Evolutionary conservation across 139 green algal genomes (phyloP), one percentile per base, ranked within the genome.

Genomic region (Tetradesmus lagerheimii): DNA sequence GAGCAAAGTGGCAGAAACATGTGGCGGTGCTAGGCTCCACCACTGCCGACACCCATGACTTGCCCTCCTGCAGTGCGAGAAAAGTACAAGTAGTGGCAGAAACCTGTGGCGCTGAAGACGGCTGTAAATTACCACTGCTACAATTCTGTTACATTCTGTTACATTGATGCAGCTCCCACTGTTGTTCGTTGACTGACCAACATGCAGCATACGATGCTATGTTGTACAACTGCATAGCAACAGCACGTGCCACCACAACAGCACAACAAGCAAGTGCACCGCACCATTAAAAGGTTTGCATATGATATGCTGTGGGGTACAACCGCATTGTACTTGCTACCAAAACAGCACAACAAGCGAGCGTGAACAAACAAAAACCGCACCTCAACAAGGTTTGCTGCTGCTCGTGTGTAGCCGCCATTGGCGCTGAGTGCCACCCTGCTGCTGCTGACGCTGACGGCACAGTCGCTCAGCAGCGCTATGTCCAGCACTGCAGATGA

Each of bases 391-490:
- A 89, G n/a, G 27, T 41, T 83, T 71, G 66, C 66, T 47, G 67
- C 84, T 83, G 66, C 66, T 39, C 39, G 23, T 31, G 39, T 80
- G 84, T 43, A 89, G 0, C 67, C 43, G 20, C 84, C 84, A 35
- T 66, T 34, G 31, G 38, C 80, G 41, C 41, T 75, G 4, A 81
- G n/a, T 34, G 38, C 84, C 41, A 82, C 66, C 41, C 66, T 80
- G 66, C 66, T 89, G 84, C 66, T 53, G 83, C 62, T n/a, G 91
- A 95, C 47, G 95, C 15, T 88, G 78, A 87, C 45, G 50, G 89
- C 71, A 93, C 87, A 90, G 23, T 94, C 91, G 0, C 91, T 93
- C 50, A 94, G 74, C 1, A 94, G 90, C 25, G 86, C 9, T 35
- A 97, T 67, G 53, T 89, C 93, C 34, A 93, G 37, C 27, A 97